Base-by-base conservation (phyloP, 768 basidiomycete genomes). In the Kwoniella newhampshirensis region DNA sequence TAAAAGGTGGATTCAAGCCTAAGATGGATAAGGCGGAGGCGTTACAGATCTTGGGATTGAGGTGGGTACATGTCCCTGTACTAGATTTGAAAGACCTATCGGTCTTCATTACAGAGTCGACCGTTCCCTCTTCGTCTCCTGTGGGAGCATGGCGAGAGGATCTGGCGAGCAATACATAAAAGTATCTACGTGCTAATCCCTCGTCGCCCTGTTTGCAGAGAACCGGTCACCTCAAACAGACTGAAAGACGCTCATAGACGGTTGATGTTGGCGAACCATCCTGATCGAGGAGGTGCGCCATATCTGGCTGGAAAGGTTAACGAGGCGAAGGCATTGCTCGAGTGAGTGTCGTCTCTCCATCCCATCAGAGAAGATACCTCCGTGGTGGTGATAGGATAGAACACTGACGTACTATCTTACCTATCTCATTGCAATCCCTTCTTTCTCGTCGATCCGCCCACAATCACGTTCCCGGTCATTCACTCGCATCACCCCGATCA, bases 221-320 rank as follows among this genome's bases (percentile, higher is more conserved):
- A 98, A 17, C 82, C 89, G 9, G 81, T 80, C 54, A 79, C 94
- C n/a, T 82, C 84, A n/a, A 83, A 74, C 51, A 85, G 81, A 75
- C 75, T 97, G 56, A 97, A 97, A 79, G 94, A 97, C 67, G 92
- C 96, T 0, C 96, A 99, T 78, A 85, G 94, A 53, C 84, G 87
- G 35, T 89, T 99, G 66, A 99, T 99, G 96, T 82, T 98, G 48
- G 89, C 91, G 26, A 99, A 99, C 78, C 96, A 99, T 79, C 96
- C 96, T 11, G 96, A 99, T 80, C 83, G 96, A 60, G 96, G 96
- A 30, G 96, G 96, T 27, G 89, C 92, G n/a, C 96, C 96, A 6
- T 99, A 97, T 77, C 79, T 98, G 47, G 93, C 96, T 12, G 92
- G 91, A 70, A 98, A 99, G 82, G 94, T 98, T 61, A 99, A 99